Evolutionary conservation across 2,329 filamentous ascomycete genomes (phyloP), one percentile per base, ranked within the genome.

Genomic region (Ophiocordyceps robertsii): DNA sequence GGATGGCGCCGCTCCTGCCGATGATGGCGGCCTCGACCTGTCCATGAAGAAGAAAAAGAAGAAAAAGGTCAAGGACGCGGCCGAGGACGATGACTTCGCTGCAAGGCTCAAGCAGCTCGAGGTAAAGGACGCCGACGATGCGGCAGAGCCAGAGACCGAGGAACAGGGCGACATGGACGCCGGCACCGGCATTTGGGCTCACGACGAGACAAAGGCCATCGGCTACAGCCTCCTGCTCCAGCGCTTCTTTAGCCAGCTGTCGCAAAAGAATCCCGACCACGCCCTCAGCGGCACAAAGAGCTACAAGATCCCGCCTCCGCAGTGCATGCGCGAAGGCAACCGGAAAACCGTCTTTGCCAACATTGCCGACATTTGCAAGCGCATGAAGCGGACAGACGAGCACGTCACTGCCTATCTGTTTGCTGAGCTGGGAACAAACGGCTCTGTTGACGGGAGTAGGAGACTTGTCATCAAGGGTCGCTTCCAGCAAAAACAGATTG

Each of bases 341-440:
- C 93, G 95, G 79, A 94, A 94, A 82, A 98, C 92, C 49, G 95
- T 98, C 59, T 98, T 98, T 59, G 92, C 90, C 72, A 98, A 98
- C 72, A 92, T 98, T 60, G 80, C 87, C 62, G 92, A 98, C 63
- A 96, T 98, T 58, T 94, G 88, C 77, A 95, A 95, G 77, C 81
- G 90, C 57, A 96, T 98, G 89, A 98, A 98, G 81, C 80, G 92
- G 64, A 89, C 85, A 49, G 90, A 96, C 60, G 92, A 98, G 68
- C 92, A 95, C 70, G 84, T 98, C 52, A 96, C 88, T 42, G 83
- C 90, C 56, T 96, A 95, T 71, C 69, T 98, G 51, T 95, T 98
- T 67, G 89, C 92, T 52, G 92, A 98, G 67, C 77, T 98, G 80
- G 92, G 92, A 73, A 98, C 92, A 52, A 93, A 80, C 60, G 92